Evolutionary conservation across 116 monocot genomes (phyloP), one percentile per base, ranked within the genome.

Genomic region (Phalaenopsis hybrid): DNA sequence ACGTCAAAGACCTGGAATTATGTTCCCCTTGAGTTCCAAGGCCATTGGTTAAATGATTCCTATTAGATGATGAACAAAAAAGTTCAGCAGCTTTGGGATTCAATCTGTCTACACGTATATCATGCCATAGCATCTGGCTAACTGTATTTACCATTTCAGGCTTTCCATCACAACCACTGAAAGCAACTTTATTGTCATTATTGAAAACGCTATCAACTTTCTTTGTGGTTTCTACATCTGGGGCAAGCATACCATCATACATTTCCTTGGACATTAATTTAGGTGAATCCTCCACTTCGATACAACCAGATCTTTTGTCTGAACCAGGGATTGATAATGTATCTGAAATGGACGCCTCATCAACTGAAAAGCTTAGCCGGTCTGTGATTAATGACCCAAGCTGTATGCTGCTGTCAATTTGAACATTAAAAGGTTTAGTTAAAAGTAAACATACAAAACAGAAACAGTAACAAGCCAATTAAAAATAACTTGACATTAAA

Each of bases 311-410:
- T 79, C 82, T 84, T 4, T 87, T 81, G 82, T 89, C 89, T 74
- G 91, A 92, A 84, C 86, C 92, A 86, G 83, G 81, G 49, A 87
- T 91, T n/a, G 79, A 80, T 72, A 85, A 86, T 63, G 78, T 57
- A 78, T 90, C 90, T 61, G 79, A 85, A 80, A 81, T 75, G 1
- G 88, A 92, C 69, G 79, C 57, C 74, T 90, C 86, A 31, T 92
- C 92, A 76, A 44, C 78, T 72, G 88, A 83, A 76, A 89, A 69
- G 79, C 87, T 93, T 44, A 75, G 87, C 1, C 68, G 86, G 85
- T 92, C 89, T 51, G 83, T 81, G 74, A 83, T 78, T 1, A 85
- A 85, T 82, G 95, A 90, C 73, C 88, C 80, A 88, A 88, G 87
- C 20, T 68, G 87, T 49, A 79, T 58, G 49, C 90, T 91, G 89